Percentiles rank a stretch among this genome's conserved stretches.
Evolutionary conservation across 2,329 filamentous ascomycete genomes (phyloP).

Genomic region (Daldinia eschscholtzii): DNA sequence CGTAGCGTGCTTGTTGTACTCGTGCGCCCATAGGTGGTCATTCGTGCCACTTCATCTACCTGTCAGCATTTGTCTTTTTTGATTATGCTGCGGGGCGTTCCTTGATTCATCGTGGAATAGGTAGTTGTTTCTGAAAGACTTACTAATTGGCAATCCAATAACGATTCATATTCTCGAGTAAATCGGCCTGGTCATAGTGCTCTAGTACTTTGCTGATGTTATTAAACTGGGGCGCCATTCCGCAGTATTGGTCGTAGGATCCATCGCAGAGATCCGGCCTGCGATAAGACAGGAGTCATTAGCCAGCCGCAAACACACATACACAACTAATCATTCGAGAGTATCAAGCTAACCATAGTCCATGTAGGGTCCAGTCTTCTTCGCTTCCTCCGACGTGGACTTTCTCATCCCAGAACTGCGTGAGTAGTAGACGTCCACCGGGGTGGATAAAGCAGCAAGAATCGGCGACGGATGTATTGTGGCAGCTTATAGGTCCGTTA

Average conservation of each 20-base stretch:
- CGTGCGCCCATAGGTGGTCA: slow-evolving; percentile 73
- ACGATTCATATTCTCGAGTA: slow-evolving; percentile 58
- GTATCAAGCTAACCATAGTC: slow-evolving; percentile 55
- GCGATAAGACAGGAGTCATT: slow-evolving; percentile 3
- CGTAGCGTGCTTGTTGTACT: slow-evolving; percentile 79
- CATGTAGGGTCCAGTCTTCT: slow-evolving; percentile 60
- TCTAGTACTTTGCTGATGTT: slow-evolving; percentile 59
- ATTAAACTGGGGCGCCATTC: slow-evolving; percentile 57
- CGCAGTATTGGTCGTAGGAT: slow-evolving; percentile 59
- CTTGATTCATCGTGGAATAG: not conserved
- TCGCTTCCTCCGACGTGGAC: slow-evolving; percentile 57
- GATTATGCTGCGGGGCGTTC: not conserved
- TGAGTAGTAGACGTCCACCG: slow-evolving; percentile 57
- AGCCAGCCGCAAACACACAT: slow-evolving; percentile 1
- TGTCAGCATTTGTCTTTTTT: slow-evolving; percentile 4
- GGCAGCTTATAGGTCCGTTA: slow-evolving; percentile 58
- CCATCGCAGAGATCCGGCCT: slow-evolving; percentile 62
- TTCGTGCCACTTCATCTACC: slow-evolving; percentile 53
- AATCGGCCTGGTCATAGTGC: slow-evolving; percentile 56
- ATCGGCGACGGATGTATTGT: slow-evolving; percentile 55
- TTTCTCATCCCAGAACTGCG: slow-evolving; percentile 61
- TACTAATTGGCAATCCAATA: slow-evolving; percentile 60
- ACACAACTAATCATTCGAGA: not conserved
- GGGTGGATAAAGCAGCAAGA: slow-evolving; percentile 60
- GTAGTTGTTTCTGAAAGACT: slow-evolving; percentile 23